These are phyloP conservation scores for Talaromyces sp. DNA, from an alignment of 2,329 filamentous ascomycete species.

Conservation along the genomic window DNA sequence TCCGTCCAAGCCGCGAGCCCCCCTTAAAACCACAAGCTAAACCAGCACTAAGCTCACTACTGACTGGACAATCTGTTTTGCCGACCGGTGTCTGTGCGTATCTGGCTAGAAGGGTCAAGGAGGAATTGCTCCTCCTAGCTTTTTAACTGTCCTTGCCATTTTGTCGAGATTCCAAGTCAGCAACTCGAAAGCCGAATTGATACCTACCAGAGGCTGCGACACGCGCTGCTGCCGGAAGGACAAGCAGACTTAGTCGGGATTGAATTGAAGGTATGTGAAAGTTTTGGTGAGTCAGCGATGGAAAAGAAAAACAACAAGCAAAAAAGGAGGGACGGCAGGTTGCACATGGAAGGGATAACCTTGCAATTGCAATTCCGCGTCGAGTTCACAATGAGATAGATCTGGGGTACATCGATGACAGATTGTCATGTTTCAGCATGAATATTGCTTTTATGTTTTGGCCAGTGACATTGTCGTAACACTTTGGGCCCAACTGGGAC, in stretches of 20 bases:
- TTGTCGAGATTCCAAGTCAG: neutral
- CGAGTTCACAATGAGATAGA: neutral
- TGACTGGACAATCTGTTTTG: conserved; percentile 7
- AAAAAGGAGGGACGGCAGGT: conserved; percentile 4
- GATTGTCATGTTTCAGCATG: conserved; percentile 1
- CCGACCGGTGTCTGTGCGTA: conserved; percentile 16
- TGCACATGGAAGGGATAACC: conserved; percentile 1
- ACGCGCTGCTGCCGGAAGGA: conserved; percentile 13
- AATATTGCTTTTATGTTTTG: neutral
- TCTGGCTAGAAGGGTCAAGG: conserved; percentile 5
- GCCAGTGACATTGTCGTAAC: neutral
- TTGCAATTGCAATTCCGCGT: neutral
- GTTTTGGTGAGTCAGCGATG: neutral
- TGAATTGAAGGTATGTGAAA: conserved; percentile 12
- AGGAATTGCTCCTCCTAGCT: conserved; percentile 9
- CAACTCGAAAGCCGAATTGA: neutral
- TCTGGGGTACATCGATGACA: conserved; percentile 3
- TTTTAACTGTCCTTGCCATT: neutral
- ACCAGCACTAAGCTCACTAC: conserved; percentile 4
- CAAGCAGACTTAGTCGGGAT: neutral
- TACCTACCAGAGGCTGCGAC: conserved; percentile 13
- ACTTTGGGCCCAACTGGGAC: neutral
- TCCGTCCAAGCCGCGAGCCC: conserved; percentile 2
- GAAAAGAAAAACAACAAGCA: neutral
- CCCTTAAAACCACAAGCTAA: conserved; percentile 10